Conservation (phyloP, 2,329 filamentous ascomycete species). For the Scedosporium minutisporum region DNA sequence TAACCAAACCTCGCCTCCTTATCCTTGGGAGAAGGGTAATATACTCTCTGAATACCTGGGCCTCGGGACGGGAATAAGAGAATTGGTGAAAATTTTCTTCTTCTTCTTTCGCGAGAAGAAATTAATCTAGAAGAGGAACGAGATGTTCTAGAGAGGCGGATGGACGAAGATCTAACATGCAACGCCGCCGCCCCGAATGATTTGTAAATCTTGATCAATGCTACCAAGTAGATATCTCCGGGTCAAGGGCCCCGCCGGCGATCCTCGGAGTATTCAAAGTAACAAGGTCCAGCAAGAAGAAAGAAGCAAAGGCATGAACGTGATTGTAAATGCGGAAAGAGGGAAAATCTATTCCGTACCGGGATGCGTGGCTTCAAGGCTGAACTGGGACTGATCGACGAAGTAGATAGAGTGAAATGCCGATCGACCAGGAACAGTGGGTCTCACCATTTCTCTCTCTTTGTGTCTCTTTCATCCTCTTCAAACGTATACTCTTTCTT, state of each 20-base stretch:
- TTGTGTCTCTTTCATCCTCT: too few relatives aligned
- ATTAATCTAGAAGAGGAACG: neutral
- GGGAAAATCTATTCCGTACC: neutral
- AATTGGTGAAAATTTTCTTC: neutral
- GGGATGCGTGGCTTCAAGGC: neutral
- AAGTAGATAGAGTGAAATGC: neutral
- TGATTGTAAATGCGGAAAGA: too few relatives aligned
- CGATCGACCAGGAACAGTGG: neutral
- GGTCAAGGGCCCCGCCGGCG: neutral
- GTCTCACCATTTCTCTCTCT: neutral
- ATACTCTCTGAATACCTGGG: neutral
- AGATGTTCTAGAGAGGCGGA: neutral
- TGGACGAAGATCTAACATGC: too few relatives aligned
- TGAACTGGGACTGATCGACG: neutral
- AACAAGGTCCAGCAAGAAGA: neutral
- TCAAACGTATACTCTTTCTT: too few relatives aligned
- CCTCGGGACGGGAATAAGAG: neutral
- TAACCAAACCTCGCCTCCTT: too few relatives aligned
- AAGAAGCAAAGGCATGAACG: neutral
- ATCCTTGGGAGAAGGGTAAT: neutral
- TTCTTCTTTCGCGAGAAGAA: too few relatives aligned
- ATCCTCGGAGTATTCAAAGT: neutral
- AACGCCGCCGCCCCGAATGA: neutral
- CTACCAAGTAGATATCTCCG: neutral
- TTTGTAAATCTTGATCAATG: conserved; percentile 1